Evolutionary conservation across 805 yeast genomes (phyloP).

Genomic region (Cyberlindnera sargentensis): DNA sequence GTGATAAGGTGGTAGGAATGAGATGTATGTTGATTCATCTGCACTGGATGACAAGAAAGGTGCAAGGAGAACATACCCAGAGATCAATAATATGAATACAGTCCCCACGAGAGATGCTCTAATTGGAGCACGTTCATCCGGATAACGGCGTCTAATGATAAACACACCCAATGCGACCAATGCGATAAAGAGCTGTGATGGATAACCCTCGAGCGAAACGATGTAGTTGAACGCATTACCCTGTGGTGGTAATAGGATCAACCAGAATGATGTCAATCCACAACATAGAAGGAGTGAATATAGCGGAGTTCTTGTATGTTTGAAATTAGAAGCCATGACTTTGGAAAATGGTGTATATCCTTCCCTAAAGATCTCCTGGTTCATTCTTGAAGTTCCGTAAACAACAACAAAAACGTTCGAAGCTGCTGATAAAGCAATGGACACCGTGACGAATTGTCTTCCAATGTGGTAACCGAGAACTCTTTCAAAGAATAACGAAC

Average conservation of each 20-base stretch:
- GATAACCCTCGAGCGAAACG: slow-evolving; percentile 40
- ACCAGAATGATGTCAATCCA: slow-evolving; percentile 27
- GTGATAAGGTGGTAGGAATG: slow-evolving; percentile 28
- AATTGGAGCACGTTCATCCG: slow-evolving; percentile 43
- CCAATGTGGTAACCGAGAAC: slow-evolving; percentile 49
- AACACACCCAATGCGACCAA: slow-evolving; percentile 52
- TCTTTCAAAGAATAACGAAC: slow-evolving; percentile 49
- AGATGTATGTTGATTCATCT: slow-evolving; percentile 17
- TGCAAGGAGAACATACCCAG: slow-evolving; percentile 41
- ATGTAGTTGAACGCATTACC: slow-evolving; percentile 34
- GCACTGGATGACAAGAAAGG: slow-evolving; percentile 30
- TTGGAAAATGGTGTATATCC: slow-evolving; percentile 51
- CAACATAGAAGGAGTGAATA: slow-evolving; percentile 36
- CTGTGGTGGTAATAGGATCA: slow-evolving; percentile 27
- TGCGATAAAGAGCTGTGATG: slow-evolving; percentile 40
- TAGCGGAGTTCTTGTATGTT: slow-evolving; percentile 45
- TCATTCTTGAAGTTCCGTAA: slow-evolving; percentile 52
- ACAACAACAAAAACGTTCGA: slow-evolving; percentile 58
- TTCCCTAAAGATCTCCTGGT: slow-evolving; percentile 59
- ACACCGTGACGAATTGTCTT: slow-evolving; percentile 43
- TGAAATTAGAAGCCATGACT: slow-evolving; percentile 48
- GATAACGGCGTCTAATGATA: slow-evolving; percentile 42
- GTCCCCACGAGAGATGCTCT: slow-evolving; percentile 46
- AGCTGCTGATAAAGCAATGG: slow-evolving; percentile 54
- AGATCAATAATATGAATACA: slow-evolving; percentile 35